A percentile compares a stretch with the other conserved stretches of the same genome.
These are phyloP conservation scores for Penicillium maclennaniae DNA, from an alignment of 495 filamentous ascomycete species.

Conservation along the genomic window DNA sequence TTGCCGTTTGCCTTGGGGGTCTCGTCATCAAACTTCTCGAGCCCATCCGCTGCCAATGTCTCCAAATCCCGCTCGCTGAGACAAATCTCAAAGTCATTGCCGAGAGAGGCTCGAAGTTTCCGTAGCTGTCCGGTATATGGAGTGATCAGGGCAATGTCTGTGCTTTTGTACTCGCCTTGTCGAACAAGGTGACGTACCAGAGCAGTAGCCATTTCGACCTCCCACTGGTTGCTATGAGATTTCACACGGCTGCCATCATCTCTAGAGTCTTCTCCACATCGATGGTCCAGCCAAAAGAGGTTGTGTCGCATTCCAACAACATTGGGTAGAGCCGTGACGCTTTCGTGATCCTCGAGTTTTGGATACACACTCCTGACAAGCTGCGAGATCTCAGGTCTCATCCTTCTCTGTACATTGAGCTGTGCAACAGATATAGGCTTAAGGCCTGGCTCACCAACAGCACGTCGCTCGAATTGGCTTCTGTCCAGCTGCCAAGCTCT, in stretches of 20 bases:
- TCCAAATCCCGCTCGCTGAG: constrained; percentile 61
- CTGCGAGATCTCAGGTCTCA: constrained; percentile 65
- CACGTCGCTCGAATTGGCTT: constrained; percentile 12
- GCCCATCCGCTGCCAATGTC: constrained; percentile 3
- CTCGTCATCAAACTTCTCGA: constrained; percentile 36
- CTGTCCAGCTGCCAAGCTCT: constrained; percentile 6
- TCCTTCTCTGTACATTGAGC: constrained; percentile 63
- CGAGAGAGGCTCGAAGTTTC: constrained; percentile 50
- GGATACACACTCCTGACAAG: constrained; percentile 64
- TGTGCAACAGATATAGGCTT: constrained; percentile 39
- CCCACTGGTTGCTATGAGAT: constrained; percentile 61
- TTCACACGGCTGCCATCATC: constrained; percentile 30
- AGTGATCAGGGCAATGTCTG: constrained; percentile 77
- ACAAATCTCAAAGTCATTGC: constrained; percentile 54
- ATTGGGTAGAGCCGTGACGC: constrained; percentile 46
- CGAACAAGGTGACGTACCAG: constrained; percentile 68
- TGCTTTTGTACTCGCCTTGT: constrained; percentile 59
- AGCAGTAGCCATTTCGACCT: constrained; percentile 59
- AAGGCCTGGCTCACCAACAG: constrained; percentile 10
- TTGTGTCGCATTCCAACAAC: constrained; percentile 60
- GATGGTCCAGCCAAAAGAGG: constrained; percentile 72
- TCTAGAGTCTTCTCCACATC: constrained; percentile 44
- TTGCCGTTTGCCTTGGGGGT: constrained; percentile 28
- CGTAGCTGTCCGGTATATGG: constrained; percentile 73
- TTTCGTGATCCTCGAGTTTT: constrained; percentile 50